Percentiles rank a stretch among this genome's conserved stretches.
phyloP scores from a whole-genome alignment of 108 stramenopile genomes.

The Nitzschia putrida region DNA sequence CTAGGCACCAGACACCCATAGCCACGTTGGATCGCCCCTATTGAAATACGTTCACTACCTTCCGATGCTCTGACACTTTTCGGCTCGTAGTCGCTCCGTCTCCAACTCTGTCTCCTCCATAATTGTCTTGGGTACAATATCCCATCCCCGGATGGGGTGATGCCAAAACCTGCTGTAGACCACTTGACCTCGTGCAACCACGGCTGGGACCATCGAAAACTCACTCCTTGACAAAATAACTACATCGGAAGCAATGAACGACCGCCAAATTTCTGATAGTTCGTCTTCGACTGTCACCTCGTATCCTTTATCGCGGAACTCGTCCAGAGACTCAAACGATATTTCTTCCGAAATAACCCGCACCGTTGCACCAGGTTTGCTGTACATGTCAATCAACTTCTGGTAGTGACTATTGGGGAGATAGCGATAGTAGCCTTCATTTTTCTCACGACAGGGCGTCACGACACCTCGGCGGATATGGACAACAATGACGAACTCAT shows the following conservation, averaged over 20 bases:
- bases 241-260: conserved; percentile 36
- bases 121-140: conserved; percentile 24
- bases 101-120: conserved; percentile 32
- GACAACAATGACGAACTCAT: conserved; percentile 29
- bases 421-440: conserved; percentile 24
- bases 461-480: conserved; percentile 35
- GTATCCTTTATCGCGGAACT: conserved; percentile 33
- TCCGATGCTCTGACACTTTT: neutral
- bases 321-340: conserved; percentile 37
- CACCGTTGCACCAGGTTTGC: conserved; percentile 32
- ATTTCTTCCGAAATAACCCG: conserved; percentile 25
- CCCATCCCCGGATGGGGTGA: conserved; percentile 33
- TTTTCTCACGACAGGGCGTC: conserved; percentile 32
- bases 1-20: too few species aligned
- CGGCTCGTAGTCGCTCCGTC: conserved; percentile 25
- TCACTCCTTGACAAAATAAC: conserved; percentile 39
- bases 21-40: too few species aligned
- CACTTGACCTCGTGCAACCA: conserved; percentile 33
- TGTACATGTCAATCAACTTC: conserved; percentile 32
- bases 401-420: conserved; percentile 39
- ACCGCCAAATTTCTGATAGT: conserved; percentile 28
- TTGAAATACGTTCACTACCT: neutral
- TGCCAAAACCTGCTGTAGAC: conserved; percentile 46
- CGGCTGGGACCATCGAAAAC: conserved; percentile 40
- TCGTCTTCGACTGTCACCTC: conserved; percentile 20